Base-by-base conservation (phyloP, 1,284 basidiomycete species). In the Irpex lacteus region DNA sequence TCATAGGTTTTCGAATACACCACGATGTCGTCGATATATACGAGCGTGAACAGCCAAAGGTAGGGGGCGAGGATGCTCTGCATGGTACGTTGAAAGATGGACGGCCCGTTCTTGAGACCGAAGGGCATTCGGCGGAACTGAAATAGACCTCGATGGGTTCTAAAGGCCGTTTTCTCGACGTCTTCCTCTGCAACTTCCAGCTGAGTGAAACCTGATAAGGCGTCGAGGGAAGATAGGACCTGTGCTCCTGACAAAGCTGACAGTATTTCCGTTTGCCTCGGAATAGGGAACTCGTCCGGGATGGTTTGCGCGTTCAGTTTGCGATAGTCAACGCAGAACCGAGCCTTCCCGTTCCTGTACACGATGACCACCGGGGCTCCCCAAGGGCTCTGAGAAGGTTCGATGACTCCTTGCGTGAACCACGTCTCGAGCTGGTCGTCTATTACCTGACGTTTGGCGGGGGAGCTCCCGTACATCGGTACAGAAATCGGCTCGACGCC, bases 231-330 rank as follows among this genome's bases (percentile, higher is more conserved):
- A 1, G 76, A 73, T 2, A 81, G 67, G 6, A 71, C 74, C 63
- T 77, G 72, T 6, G 74, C 67, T 11, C 78, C 78, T 0, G 71
- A 68, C 0, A 81, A 65, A 0, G 74, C 67, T 52, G 73, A 71
- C 0, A 81, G 53, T 21, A 81, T 81, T 36, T 80, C 78, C 2
- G 69, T 66, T 62, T 80, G 77, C 34, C 73, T 60, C 0, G 80
- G 80, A 13, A 82, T 69, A 0, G 78, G 80, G 65, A 78, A 82
- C 65, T 81, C 76, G 64, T 82, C 79, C 0, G 76, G 72, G 1
- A 79, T 73, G 8, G 74, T 75, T 2, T 70, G 54, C 1, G 63
- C 70, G 63, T 79, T 79, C 0, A 78, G 69, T 50, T 32, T 32
- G 32, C 32, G 32, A 32, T 32, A 32, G 32, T 32, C 32, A 32